Conservation (phyloP, 768 basidiomycete species). For the Rossbeevera mucosa region DNA sequence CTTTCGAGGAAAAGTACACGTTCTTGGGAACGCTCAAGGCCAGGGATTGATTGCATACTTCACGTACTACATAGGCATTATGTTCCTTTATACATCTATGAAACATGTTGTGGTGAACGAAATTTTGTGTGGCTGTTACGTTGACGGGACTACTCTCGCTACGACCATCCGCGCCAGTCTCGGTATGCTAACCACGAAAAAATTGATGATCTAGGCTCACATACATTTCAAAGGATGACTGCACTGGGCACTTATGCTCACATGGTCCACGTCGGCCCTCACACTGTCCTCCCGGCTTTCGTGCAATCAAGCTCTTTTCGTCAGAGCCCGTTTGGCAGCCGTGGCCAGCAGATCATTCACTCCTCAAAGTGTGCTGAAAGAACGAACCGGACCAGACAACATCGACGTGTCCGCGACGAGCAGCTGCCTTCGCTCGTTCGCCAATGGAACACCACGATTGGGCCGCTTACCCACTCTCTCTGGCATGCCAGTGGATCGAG, state of each 20-base stretch:
- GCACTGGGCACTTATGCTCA: constrained; percentile 69
- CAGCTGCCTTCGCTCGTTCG: not conserved
- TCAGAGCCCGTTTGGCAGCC: constrained; percentile 7
- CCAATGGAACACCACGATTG: not conserved
- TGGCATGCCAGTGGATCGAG: constrained; percentile 1
- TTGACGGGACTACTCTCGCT: not conserved
- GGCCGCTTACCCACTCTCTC: not conserved
- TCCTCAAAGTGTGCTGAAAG: not conserved
- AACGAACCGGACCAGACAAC: not conserved
- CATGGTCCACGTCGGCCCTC: constrained; percentile 76
- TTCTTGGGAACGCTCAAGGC: constrained; percentile 92
- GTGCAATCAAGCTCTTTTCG: constrained; percentile 21
- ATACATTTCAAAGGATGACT: constrained; percentile 57
- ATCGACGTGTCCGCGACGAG: not conserved
- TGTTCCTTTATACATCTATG: constrained; percentile 36
- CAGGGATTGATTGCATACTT: constrained; percentile 53
- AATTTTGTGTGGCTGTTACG: not conserved
- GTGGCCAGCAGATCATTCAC: constrained; percentile 3
- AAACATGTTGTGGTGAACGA: constrained; percentile 11
- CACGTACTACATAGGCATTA: constrained; percentile 38
- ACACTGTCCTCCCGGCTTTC: constrained; percentile 24
- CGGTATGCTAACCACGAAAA: constrained; percentile 34
- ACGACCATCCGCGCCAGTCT: constrained; percentile 35
- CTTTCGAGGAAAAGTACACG: constrained; percentile 90
- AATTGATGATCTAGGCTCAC: constrained; percentile 5